Evolutionary conservation across 768 basidiomycete genomes (phyloP), one percentile per base, ranked within the genome.

Genomic region (Exsudoporus frostii): DNA sequence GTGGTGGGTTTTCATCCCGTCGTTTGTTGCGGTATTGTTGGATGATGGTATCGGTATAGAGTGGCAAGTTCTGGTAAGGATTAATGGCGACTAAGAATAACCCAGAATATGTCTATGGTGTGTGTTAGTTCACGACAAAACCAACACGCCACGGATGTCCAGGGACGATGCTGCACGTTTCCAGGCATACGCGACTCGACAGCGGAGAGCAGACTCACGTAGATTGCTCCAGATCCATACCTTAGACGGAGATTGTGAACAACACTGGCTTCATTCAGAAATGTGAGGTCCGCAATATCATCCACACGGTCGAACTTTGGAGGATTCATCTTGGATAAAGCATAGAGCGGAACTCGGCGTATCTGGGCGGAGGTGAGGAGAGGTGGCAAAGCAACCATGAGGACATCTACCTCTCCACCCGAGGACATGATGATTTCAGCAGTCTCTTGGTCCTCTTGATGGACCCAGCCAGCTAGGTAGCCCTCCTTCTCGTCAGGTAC

Each of bases 51-150:
- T 92, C 90, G 17, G 90, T 90, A 72, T 98, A 98, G 24, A 98
- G 81, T 14, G 94, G 93, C 11, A 99, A 75, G 55, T 79, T 79
- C 68, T 91, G 92, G 74, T 99, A 99, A 8, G 97, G 97, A 72
- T 99, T 99, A 64, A 99, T 90, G 27, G 97, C 97, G 53, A 99
- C 96, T 67, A 98, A 81, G 79, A 99, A 99, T 62, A 98, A 81
- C 39, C 96, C 94, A 19, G 92, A 92, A 75, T 92, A 95, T 38
- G 92, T 93, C 92, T 97, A 63, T 25, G 14, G 32, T 19, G 25
- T 20, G n/a, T 22, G 51, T 70, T n/a, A 68, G 61, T 39, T 42
- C 32, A 38, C 9, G 44, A 32, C 17, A 40, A 32, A 27, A 42
- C 2, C 34, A 40, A 60, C 37, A 41, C 50, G 52, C 51, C 40